These are phyloP conservation scores for Cryomyces minteri DNA, from an alignment of 495 filamentous ascomycete species.

Conservation along the genomic window DNA sequence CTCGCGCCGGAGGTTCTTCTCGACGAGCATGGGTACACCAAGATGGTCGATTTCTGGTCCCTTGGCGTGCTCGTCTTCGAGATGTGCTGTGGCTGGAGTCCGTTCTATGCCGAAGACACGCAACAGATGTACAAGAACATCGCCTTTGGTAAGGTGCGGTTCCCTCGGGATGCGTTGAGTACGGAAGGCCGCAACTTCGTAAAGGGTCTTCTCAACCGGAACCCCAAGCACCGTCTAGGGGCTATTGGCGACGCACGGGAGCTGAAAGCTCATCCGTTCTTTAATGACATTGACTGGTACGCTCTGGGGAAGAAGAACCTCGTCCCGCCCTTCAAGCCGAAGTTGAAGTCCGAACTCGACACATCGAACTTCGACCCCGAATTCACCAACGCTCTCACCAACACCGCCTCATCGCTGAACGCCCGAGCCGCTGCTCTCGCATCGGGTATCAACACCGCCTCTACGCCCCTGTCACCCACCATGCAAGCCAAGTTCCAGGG, in stretches of 20 bases:
- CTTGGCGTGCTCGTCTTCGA: slow-evolving; percentile 99
- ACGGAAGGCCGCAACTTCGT: slow-evolving; percentile 94
- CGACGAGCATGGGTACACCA: slow-evolving; percentile 95
- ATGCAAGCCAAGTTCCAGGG: slow-evolving; percentile 97
- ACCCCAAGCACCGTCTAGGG: slow-evolving; percentile 86
- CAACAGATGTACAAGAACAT: slow-evolving; percentile 99
- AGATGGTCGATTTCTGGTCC: slow-evolving; percentile 99
- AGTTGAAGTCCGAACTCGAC: slow-evolving; percentile 84
- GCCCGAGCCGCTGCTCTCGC: slow-evolving; percentile 64
- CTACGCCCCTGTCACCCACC: slow-evolving; percentile 78
- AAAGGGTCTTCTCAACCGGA: slow-evolving; percentile 90
- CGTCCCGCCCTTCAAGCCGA: slow-evolving; percentile 95
- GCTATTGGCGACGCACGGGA: slow-evolving; percentile 86
- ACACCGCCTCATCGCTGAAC: slow-evolving; percentile 59
- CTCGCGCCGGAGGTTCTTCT: slow-evolving; percentile 87
- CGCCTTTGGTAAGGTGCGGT: slow-evolving; percentile 93
- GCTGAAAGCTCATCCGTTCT: slow-evolving; percentile 87
- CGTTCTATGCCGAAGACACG: slow-evolving; percentile 96
- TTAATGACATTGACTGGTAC: slow-evolving; percentile 83
- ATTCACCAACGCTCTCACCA: slow-evolving; percentile 86
- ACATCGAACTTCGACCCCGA: slow-evolving; percentile 98
- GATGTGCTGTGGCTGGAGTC: slow-evolving; percentile 99
- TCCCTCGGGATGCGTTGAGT: slow-evolving; percentile 84
- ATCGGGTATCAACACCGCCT: slow-evolving; percentile 59
- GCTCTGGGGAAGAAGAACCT: slow-evolving; percentile 72